Evolutionary conservation across 1,284 basidiomycete species (phyloP), one percentile per base, ranked within the genome.

Genomic region (Takashimella tepidaria): DNA sequence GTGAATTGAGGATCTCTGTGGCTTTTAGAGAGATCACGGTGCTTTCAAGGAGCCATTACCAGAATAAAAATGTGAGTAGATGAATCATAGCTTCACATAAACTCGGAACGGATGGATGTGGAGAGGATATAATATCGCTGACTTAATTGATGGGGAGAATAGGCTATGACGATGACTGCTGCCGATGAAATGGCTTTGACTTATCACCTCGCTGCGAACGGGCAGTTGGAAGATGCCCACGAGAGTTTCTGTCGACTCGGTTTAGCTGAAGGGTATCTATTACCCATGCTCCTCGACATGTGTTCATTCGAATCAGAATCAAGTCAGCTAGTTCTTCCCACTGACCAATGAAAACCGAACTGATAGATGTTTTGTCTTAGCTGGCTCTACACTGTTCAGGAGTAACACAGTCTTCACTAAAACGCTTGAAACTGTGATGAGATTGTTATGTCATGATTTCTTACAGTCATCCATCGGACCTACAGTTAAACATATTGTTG

Each of bases 321-420:
- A 6, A 51, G 59, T 61, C 43, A 44, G 57, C 41, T 10, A 11
- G 20, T 5, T 27, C 8, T 10, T 21, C 41, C 10, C 37, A 20
- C 26, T 21, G 31, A 37, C 31, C 31, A 8, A 8, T 37, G 31
- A 37, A 16, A 37, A n/a, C n/a, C n/a, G 6, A 20, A 27, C 45
- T 53, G 27, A 47, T 10, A 49, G 22, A 26, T 13, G 16, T 41
- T 8, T 37, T 16, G 31, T 13, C n/a, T 4, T 41, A 61, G 68
- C 54, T 5, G 61, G 60, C 11, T 56, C 53, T 5, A 70, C 64
- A 4, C 54, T 70, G 24, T 68, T 70, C 52, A 49, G 68, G 21
- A 58, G 55, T 16, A 66, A 63, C 24, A 64, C 68, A 6, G 66
- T 66, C 1, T 46, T 68, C 19, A 61, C 66, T 8, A 59, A 64